A percentile compares a stretch with the other conserved stretches of the same genome.
Conservation (phyloP, 1,284 basidiomycete species). For the Fomitopsis schrenkii region DNA sequence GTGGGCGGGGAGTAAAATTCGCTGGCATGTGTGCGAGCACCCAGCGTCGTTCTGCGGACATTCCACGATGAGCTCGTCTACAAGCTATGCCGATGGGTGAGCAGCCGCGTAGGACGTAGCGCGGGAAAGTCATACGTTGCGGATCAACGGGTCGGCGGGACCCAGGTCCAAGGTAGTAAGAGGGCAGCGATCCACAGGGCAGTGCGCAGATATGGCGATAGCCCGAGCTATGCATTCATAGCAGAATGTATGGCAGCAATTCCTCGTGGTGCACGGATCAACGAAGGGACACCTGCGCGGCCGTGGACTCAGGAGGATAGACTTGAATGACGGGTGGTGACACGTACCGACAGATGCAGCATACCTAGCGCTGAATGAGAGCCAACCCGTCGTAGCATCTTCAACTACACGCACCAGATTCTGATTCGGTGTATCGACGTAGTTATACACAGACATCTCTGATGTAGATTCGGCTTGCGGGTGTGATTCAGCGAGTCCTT, state of each 20-base stretch:
- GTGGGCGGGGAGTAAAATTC: conserved; percentile 66
- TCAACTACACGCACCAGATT: conserved; percentile 44
- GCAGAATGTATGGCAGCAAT: conserved; percentile 85
- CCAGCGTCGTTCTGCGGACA: conserved; percentile 59
- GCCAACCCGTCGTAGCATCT: not conserved
- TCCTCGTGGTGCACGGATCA: conserved; percentile 67
- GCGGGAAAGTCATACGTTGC: conserved; percentile 49
- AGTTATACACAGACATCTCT: conserved; percentile 32
- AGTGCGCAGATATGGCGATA: conserved; percentile 57
- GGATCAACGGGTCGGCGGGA: conserved; percentile 65
- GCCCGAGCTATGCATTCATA: conserved; percentile 69
- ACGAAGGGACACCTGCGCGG: conserved; percentile 60
- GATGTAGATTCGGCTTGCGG: too few relatives aligned
- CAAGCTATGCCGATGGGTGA: conserved; percentile 48
- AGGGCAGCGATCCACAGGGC: conserved; percentile 79
- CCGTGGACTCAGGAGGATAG: too few relatives aligned
- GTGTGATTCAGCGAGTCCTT: too few relatives aligned
- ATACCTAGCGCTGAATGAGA: conserved; percentile 43
- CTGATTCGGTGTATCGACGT: conserved; percentile 50
- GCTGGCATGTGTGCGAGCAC: conserved; percentile 64
- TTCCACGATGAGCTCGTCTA: conserved; percentile 78
- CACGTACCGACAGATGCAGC: conserved; percentile 75
- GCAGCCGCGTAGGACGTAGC: not conserved
- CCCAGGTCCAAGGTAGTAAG: conserved; percentile 49
- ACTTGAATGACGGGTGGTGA: not conserved